phyloP scores from a whole-genome alignment of 2,329 filamentous ascomycete species.

The Ploettnerulaceae sp. region DNA sequence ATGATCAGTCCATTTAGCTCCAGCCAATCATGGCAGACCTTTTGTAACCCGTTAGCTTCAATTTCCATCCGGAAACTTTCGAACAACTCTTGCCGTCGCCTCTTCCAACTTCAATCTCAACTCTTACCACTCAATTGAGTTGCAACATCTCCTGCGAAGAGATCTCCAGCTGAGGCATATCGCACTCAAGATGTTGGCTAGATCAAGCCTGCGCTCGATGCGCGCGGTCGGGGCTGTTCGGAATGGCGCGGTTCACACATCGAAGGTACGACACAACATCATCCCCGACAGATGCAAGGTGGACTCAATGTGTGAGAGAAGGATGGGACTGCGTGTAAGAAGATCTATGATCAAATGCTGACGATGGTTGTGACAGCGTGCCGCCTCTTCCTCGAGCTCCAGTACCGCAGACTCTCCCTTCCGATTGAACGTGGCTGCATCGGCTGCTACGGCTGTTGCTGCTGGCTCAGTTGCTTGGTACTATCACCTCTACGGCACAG shows the following conservation, averaged over 20 bases:
- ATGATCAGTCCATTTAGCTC: neutral
- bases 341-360: constrained; percentile 35
- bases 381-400: constrained; percentile 66
- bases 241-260: constrained; percentile 65
- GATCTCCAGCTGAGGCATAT: constrained; percentile 32
- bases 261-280: constrained; percentile 63
- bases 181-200: constrained; percentile 75
- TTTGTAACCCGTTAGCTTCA: constrained; percentile 4
- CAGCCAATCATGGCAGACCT: neutral
- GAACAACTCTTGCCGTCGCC: constrained; percentile 18
- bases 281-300: constrained; percentile 27
- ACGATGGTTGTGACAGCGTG: constrained; percentile 47
- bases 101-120: constrained; percentile 24
- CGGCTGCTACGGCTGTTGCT: constrained; percentile 80
- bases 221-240: constrained; percentile 76
- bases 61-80: constrained; percentile 16
- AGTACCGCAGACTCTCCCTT: constrained; percentile 68
- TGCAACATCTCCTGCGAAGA: constrained; percentile 26
- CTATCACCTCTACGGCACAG: constrained; percentile 90
- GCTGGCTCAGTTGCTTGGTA: constrained; percentile 93
- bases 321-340: neutral
- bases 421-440: constrained; percentile 80
- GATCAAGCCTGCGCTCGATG: constrained; percentile 83
- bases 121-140: constrained; percentile 32
- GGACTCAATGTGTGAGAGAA: constrained; percentile 20